Evolutionary conservation across 106 monocot species (phyloP).

Genomic region (Chionographis japonica): DNA sequence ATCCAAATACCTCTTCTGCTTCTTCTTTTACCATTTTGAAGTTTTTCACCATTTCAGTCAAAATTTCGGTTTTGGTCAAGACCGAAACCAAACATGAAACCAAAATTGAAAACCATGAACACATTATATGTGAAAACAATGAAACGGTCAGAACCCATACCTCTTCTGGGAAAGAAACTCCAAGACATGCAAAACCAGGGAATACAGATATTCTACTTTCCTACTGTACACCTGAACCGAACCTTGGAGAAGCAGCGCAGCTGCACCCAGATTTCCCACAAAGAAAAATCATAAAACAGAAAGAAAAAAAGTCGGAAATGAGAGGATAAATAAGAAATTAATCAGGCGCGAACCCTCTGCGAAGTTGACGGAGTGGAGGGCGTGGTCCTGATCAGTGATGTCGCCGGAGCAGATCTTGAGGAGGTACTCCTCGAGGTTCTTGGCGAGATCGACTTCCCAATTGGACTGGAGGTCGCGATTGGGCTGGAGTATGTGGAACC

Average conservation of each 20-base stretch:
- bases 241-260: conserved; percentile 84
- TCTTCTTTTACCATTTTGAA: too few relatives aligned
- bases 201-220: conserved; percentile 90
- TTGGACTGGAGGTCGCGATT: conserved; percentile 74
- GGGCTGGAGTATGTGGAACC: conserved; percentile 50
- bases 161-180: conserved; percentile 83
- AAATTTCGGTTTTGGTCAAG: too few relatives aligned
- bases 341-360: conserved; percentile 57
- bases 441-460: conserved; percentile 85
- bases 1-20: too few relatives aligned
- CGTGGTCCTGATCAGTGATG: conserved; percentile 13
- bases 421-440: conserved; percentile 86
- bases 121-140: too few relatives aligned
- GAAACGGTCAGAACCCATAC: conserved; percentile 20
- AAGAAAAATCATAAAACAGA: conserved; percentile 8
- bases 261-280: conserved; percentile 32
- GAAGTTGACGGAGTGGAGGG: conserved; percentile 60
- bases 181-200: conserved; percentile 70
- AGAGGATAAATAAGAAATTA: background rate
- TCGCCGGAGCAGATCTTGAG: conserved; percentile 93
- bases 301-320: conserved; percentile 10
- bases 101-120: too few relatives aligned
- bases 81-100: too few relatives aligned
- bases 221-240: conserved; percentile 92
- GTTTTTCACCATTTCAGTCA: too few relatives aligned